Base-by-base conservation (phyloP, 495 filamentous ascomycete species). In the Trichocladium antarcticum region DNA sequence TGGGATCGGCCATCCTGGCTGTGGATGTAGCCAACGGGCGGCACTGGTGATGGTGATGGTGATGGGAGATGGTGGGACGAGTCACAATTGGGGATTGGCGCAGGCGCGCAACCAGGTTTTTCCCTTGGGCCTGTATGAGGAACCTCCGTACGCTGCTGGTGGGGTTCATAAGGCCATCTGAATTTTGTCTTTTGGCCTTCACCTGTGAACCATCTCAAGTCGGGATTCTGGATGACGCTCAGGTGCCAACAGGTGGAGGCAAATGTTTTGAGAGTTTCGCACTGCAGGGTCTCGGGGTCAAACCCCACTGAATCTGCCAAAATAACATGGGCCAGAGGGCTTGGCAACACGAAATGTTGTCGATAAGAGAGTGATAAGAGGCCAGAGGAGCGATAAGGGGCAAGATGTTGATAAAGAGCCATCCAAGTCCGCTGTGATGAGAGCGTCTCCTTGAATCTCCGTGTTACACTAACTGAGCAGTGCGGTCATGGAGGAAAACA, bases 401-500 rank as follows among this genome's bases (percentile, higher is more conserved):
- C 1, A n/a, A n/a, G n/a, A n/a, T n/a, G 11, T 32, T 32, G 31
- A 32, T 32, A 11, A 14, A 27, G 24, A 3, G 8, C 24, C 24
- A 27, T 27, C 4, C 24, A 36, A 36, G 34, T 10, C 34, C 34
- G 12, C 34, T 3, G 34, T 17, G 16, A 34, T 17, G 16, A n/a
- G 34, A 36, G 5, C 34, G n/a, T n/a, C n/a, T n/a, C n/a, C n/a
- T n/a, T n/a, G n/a, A n/a, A n/a, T n/a, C n/a, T n/a, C n/a, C n/a
- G n/a, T n/a, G n/a, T n/a, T n/a, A n/a, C n/a, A n/a, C n/a, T n/a
- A n/a, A n/a, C n/a, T n/a, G n/a, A n/a, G n/a, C n/a, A n/a, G 10
- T 1, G 6, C 16, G 37, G 51, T 44, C 16, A 73, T 74, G 71
- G 69, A 72, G 41, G 57, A 62, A 36, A 50, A 64, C 12, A 73